phyloP scores from a whole-genome alignment of 2,329 filamentous ascomycete species.

The Ciborinia camelliae region DNA sequence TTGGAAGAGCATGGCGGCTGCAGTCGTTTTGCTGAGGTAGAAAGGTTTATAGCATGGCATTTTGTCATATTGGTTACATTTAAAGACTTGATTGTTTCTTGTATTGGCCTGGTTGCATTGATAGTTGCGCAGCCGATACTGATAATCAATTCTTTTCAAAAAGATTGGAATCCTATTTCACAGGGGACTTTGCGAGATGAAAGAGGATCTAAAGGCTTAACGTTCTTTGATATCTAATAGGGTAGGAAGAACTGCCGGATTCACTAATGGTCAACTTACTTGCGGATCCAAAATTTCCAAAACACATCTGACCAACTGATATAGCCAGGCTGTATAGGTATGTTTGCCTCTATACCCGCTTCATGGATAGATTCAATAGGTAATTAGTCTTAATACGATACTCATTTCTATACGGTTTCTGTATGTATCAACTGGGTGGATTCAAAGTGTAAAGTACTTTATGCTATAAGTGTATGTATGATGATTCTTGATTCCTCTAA shows the following conservation, averaged over 20 bases:
- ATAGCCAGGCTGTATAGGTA: background rate
- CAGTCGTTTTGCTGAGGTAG: too few relatives aligned
- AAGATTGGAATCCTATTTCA: background rate
- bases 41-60: background rate
- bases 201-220: background rate
- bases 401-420: too few relatives aligned
- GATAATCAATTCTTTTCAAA: background rate
- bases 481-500: too few relatives aligned
- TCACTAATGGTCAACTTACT: background rate
- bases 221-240: background rate
- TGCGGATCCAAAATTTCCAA: background rate
- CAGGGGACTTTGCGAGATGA: background rate
- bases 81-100: background rate
- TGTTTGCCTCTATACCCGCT: accelerated
- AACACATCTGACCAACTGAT: background rate
- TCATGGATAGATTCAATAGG: background rate
- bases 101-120: background rate
- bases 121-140: background rate
- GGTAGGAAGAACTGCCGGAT: background rate
- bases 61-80: background rate
- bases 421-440: too few relatives aligned
- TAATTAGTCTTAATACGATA: too few relatives aligned
- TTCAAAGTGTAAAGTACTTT: too few relatives aligned
- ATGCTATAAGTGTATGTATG: too few relatives aligned
- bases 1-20: too few relatives aligned